Evolutionary conservation across 257 asterid species (phyloP), one percentile per base, ranked within the genome.

Genomic region (Cruciata laevipes): DNA sequence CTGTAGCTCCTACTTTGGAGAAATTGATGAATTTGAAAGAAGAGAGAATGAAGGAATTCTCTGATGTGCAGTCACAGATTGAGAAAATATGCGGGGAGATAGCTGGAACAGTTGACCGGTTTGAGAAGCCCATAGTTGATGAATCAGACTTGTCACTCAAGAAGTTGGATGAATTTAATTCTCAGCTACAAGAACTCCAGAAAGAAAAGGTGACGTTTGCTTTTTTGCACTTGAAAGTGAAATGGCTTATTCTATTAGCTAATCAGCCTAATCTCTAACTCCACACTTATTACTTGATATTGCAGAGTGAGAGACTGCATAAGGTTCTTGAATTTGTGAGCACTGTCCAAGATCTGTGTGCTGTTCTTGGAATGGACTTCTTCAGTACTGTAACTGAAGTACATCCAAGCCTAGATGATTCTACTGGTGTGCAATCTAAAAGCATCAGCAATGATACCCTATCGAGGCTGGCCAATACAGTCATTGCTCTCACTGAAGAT

Each of bases 321-420:
- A 90, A 79, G 80, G 96, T 94, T 82, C 97, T 90, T 68, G 97
- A 90, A 76, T 84, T 85, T 69, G 99, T 94, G 70, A 85, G 96
- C 87, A 85, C 97, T 0, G 93, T 90, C 61, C 99, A 90, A 53
- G 96, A 88, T 80, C 96, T 94, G 30, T 90, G 97, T 82, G 95
- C 88, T 37, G 99, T 94, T 42, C 97, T 94, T 74, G 96, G 96
- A 57, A 66, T 87, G 88, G 97, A 90, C 78, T 90, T 94, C 80
- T 72, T 79, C 53, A 82, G 84, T 47, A 88, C 93, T 8, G 95
- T 90, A 72, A 82, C 93, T 4, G 91, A 90, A 76, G 99, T 88
- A 73, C 99, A 94, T 69, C 95, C 97, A 40, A 94, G 97, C 87
- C 77, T 94, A 73, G 82, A 82, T 61, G 96, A 88, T 71, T 78